Base-by-base conservation (phyloP, 331 rosid species). In the Quercus tomentella region DNA sequence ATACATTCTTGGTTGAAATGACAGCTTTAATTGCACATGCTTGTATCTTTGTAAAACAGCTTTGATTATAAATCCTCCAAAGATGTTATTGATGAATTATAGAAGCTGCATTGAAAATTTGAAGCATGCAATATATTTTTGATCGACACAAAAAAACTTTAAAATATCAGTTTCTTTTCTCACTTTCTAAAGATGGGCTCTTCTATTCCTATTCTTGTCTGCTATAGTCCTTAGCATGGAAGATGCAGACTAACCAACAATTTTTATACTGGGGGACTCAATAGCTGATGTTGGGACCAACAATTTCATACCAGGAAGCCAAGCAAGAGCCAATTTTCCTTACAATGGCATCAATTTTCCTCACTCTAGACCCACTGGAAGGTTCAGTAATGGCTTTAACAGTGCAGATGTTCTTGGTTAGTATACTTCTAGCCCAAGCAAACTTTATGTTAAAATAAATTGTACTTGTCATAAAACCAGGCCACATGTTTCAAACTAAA, bases 371-470 rank as follows among this genome's bases (percentile, higher is more conserved):
- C 49, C 86, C 58, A 75, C 76, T 4, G 78, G 83, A 70, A 79
- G 83, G 80, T 83, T 83, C 70, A 83, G 83, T 51, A 83, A 75
- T 75, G 86, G 83, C 43, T 63, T 83, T 15, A 79, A 75, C 56
- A 70, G 71, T 70, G 81, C 81, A 75, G 86, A 83, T 79, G 55
- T 83, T 62, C 75, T 83, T 2, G 83, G 81, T 83, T 35, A 21
- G 83, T 75, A 7, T 56, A 23, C 10, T 35, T 54, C 9, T 18
- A 31, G 28, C 51, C 6, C 23, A 37, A 31, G 25, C 4, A 10
- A 45, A 10, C 4, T 45, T 45, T 45, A 45, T 3, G 54, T 12
- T 45, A 45, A 45, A 45, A 45, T 45, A 10, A 10, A 45, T 12
- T 45, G 54, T 45, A 14, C 54, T 45, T 3, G 54, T 45, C 54